A percentile compares a stretch with the other conserved stretches of the same genome.
These are phyloP conservation scores for Kwoniella shivajii DNA, from an alignment of 1,284 basidiomycete species.

Conservation along the genomic window DNA sequence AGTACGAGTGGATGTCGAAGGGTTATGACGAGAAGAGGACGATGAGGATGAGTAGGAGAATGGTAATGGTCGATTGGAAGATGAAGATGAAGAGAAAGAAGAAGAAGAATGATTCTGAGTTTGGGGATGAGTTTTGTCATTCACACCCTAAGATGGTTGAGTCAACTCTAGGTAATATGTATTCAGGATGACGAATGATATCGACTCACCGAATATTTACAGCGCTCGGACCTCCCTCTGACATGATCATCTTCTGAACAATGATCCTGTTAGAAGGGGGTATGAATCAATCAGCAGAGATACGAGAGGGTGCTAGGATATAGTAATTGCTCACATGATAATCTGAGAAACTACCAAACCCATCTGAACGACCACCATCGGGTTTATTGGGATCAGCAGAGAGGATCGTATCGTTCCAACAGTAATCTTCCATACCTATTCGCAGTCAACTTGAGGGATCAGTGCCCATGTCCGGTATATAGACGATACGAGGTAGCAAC, in stretches of 20 bases:
- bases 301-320: not conserved
- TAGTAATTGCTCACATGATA: slow-evolving; percentile 25
- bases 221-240: slow-evolving; percentile 24
- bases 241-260: slow-evolving; percentile 22
- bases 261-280: slow-evolving; percentile 14
- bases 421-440: slow-evolving; percentile 50
- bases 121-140: not conserved
- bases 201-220: slow-evolving; percentile 19
- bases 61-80: not conserved
- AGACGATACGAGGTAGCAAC: no score
- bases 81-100: slow-evolving; percentile 4
- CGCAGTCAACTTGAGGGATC: no score
- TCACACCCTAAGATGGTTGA: slow-evolving; percentile 4
- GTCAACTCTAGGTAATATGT: slow-evolving; percentile 8
- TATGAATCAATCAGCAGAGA: not conserved
- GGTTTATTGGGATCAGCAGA: slow-evolving; percentile 32
- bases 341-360: slow-evolving; percentile 40
- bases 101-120: not conserved
- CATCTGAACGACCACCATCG: slow-evolving; percentile 36
- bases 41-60: not conserved
- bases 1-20: not conserved
- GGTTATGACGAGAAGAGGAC: not conserved
- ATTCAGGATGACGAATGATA: not conserved
- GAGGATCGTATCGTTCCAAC: slow-evolving; percentile 43
- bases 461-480: no score